Evolutionary conservation across 2,329 filamentous ascomycete species (phyloP), one percentile per base, ranked within the genome.

Genomic region (Monosporascus sp.): DNA sequence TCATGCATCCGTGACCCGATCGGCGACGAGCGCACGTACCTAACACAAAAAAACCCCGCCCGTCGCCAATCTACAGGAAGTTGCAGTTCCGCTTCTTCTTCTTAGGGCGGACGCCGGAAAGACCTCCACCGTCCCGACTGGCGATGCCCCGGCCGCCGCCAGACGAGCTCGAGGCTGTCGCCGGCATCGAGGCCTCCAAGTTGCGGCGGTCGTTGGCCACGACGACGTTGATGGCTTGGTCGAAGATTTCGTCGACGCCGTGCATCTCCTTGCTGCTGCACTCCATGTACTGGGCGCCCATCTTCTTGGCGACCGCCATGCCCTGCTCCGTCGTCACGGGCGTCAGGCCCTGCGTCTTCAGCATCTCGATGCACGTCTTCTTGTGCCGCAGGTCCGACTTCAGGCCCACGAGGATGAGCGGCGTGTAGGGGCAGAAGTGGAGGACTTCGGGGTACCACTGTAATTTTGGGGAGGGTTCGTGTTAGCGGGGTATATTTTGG

Each of bases 361-460:
- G 90, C 70, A 99, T 91, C 70, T 99, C 94, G 73, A 97, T 96
- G 74, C 94, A 97, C 50, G 91, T 93, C 73, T 90, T 88, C 80
- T 97, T 97, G 75, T 87, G 84, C 65, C 94, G 91, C 55, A 99
- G 85, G 72, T 99, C 94, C 24, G 93, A 97, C 75, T 99, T 99
- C 67, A 99, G 85, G 54, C 93, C 94, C 61, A 97, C 89, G 52
- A 99, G 89, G 68, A 99, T 88, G 59, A 99, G 86, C 24, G 94
- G 94, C 2, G 93, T 97, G 65, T 94, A 96, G 17, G 94, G 94
- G 75, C 94, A 97, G 79, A 99, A 99, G 74, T 99, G 94, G 52
- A 97, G 84, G 64, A 99, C 94, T 78, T 99, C 94, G 55, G 94
- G 94, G 68, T 97, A 99, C 94, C 94, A 99, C 94, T 97, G 63